phyloP scores from a whole-genome alignment of 495 filamentous ascomycete genomes.

The Lepidopterella palustris region DNA sequence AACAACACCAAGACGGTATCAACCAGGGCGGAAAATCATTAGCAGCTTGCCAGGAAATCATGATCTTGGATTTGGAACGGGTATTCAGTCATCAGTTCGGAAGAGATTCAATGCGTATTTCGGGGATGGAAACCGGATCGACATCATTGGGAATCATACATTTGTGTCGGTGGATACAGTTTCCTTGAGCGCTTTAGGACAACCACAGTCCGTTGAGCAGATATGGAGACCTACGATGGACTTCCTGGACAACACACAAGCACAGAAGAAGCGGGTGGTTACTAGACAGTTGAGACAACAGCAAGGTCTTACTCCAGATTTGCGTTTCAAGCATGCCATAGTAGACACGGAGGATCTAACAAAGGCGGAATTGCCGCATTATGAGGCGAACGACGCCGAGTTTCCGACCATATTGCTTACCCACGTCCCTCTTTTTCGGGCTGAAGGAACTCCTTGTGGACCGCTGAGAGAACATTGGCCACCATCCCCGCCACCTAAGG shows the following conservation, averaged over 20 bases:
- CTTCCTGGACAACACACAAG: slow-evolving; percentile 62
- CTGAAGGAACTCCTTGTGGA: slow-evolving; percentile 76
- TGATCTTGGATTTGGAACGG: slow-evolving; percentile 86
- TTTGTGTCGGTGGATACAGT: slow-evolving; percentile 87
- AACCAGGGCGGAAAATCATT: slow-evolving; percentile 58
- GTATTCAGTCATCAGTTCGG: slow-evolving; percentile 70
- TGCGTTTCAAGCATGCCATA: slow-evolving; percentile 29
- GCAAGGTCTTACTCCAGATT: slow-evolving; percentile 32
- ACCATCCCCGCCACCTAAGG: slow-evolving; percentile 55
- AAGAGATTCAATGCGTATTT: slow-evolving; percentile 83
- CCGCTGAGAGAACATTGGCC: slow-evolving; percentile 80
- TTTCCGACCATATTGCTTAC: slow-evolving; percentile 82
- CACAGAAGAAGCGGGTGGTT: slow-evolving; percentile 44
- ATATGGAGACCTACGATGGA: slow-evolving; percentile 72
- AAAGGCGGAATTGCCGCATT: slow-evolving; percentile 15
- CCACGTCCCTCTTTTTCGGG: slow-evolving; percentile 84
- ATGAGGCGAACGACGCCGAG: slow-evolving; percentile 38
- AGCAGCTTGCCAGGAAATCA: slow-evolving; percentile 89
- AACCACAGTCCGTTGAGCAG: slow-evolving; percentile 33
- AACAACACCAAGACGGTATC: slow-evolving; percentile 13
- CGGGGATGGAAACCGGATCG: slow-evolving; percentile 78
- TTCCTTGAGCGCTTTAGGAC: slow-evolving; percentile 68
- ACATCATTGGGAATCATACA: slow-evolving; percentile 90
- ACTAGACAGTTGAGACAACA: slow-evolving; percentile 49
- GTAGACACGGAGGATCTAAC: slow-evolving; percentile 20